Percentiles rank a stretch among this genome's conserved stretches.
Conservation (phyloP, 768 basidiomycete species). For the Kwoniella sp. region DNA sequence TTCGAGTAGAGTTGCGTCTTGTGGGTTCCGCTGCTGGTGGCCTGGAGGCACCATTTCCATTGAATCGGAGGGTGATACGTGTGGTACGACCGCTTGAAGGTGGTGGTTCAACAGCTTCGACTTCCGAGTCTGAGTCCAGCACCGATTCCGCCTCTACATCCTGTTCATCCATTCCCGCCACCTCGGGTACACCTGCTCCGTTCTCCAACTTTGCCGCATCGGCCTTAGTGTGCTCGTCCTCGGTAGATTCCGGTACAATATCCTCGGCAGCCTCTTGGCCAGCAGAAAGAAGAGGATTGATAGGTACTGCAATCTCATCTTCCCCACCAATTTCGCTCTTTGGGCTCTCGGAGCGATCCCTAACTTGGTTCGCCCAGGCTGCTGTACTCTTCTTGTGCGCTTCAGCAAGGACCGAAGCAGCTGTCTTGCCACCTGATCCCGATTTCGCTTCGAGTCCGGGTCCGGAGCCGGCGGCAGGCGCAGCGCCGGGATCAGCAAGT, state of each 20-base stretch:
- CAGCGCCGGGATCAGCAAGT: conserved; percentile 27
- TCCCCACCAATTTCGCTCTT: conserved; percentile 13
- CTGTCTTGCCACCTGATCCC: conserved; percentile 3
- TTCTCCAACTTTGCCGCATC: background rate
- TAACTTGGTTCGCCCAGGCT: conserved; percentile 8
- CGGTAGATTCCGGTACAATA: background rate
- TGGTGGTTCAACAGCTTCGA: conserved; percentile 11
- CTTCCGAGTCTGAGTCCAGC: background rate
- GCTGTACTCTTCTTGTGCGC: conserved; percentile 19
- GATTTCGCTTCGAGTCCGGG: background rate
- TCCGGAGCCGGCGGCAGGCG: background rate
- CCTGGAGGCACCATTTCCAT: conserved; percentile 1
- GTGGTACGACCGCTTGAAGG: conserved; percentile 6
- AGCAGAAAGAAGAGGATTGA: background rate
- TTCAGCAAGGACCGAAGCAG: conserved; percentile 19
- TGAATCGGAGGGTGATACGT: conserved; percentile 13
- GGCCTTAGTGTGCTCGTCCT: no score
- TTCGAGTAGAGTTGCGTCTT: background rate
- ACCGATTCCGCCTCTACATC: background rate
- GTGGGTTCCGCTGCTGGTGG: background rate
- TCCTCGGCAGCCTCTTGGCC: background rate
- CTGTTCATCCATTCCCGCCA: background rate
- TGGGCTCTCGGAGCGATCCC: conserved; percentile 7
- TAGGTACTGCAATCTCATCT: background rate
- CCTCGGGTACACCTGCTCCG: background rate